A percentile compares a stretch with the other conserved stretches of the same genome.
Evolutionary conservation across 164 flowering plant genomes (phyloP).

Genomic region (Malania oleifera): DNA sequence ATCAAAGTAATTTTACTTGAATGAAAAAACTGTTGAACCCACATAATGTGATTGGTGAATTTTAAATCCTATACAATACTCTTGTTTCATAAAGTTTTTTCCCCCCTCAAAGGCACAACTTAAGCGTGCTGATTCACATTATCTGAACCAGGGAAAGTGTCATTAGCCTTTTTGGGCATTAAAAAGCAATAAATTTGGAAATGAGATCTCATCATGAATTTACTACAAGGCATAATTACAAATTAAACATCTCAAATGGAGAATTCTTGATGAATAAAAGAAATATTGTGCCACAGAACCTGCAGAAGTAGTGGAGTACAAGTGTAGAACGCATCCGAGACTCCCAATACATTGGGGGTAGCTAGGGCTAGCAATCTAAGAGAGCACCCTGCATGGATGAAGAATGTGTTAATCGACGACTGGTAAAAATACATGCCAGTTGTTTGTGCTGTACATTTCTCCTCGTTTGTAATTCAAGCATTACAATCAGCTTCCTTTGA

Average conservation of each 20-base stretch:
- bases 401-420: constrained; percentile 12
- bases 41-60: too few species aligned
- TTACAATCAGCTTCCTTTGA: constrained; percentile 1
- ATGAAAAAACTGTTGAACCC: too few species aligned
- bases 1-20: too few species aligned
- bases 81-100: too few species aligned
- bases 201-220: constrained; percentile 6
- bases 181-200: too few species aligned
- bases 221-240: background rate
- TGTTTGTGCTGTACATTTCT: constrained; percentile 12
- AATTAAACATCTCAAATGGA: constrained; percentile 4
- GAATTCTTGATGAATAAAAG: constrained; percentile 7
- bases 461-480: background rate
- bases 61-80: too few species aligned
- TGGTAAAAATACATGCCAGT: constrained; percentile 15
- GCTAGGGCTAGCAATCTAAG: too few species aligned
- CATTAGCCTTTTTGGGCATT: too few species aligned
- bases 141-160: too few species aligned
- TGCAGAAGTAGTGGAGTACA: too few species aligned
- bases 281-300: constrained; percentile 11
- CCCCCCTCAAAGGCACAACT: too few species aligned
- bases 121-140: too few species aligned
- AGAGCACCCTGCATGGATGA: constrained; percentile 1
- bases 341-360: constrained; percentile 9
- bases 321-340: constrained; percentile 6